These are phyloP conservation scores for Quercus gilva DNA, from an alignment of 306 rosid species.

Conservation along the genomic window DNA sequence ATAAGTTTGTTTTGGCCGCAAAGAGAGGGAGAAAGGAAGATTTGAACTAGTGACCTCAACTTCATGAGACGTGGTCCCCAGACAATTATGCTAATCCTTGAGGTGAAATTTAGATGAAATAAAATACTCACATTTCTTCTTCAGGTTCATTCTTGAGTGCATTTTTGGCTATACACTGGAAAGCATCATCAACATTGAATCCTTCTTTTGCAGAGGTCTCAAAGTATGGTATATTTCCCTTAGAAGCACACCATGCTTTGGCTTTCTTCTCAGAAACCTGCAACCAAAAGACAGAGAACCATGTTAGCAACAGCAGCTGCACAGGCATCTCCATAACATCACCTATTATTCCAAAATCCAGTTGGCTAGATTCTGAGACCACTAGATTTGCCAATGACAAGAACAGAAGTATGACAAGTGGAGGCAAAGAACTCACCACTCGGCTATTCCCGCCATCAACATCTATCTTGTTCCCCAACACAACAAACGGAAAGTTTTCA, in stretches of 20 bases:
- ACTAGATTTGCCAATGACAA: not conserved
- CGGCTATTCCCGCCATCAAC: slow-evolving; percentile 97
- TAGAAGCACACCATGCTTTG: slow-evolving; percentile 99
- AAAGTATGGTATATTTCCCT: slow-evolving; percentile 96
- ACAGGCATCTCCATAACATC: slow-evolving; percentile 1
- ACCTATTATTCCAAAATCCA: not conserved
- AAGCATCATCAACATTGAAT: slow-evolving; percentile 95
- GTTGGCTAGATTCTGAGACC: not conserved
- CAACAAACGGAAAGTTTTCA: slow-evolving; percentile 97
- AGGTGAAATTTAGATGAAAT: not conserved
- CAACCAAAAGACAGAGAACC: slow-evolving; percentile 14
- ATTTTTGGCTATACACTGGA: slow-evolving; percentile 94
- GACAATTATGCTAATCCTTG: too few relatives aligned
- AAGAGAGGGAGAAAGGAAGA: too few relatives aligned
- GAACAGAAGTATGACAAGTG: slow-evolving; percentile 7
- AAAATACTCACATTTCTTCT: slow-evolving; percentile 82
- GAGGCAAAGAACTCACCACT: slow-evolving; percentile 63
- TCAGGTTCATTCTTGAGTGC: slow-evolving; percentile 99
- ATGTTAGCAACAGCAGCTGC: slow-evolving; percentile 3
- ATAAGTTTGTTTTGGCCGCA: too few relatives aligned
- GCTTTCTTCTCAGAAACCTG: slow-evolving; percentile 99
- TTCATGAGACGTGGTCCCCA: too few relatives aligned
- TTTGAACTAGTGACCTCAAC: too few relatives aligned
- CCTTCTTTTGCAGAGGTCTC: slow-evolving; percentile 99
- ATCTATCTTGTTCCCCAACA: slow-evolving; percentile 96